phyloP scores from a whole-genome alignment of 129 eudicot species.

The Artemisia annua region DNA sequence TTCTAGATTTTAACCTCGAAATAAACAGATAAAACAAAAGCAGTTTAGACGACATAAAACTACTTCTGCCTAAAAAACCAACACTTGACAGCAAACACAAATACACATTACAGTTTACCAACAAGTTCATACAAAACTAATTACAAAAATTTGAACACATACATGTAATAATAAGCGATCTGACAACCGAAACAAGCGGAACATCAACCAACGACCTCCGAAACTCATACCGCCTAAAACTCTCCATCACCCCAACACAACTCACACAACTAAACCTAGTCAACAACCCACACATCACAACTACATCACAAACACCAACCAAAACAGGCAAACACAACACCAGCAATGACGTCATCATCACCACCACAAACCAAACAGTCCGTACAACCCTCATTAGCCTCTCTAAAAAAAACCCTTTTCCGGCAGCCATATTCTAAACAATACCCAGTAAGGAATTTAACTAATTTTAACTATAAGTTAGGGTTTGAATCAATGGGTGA shows the following conservation, averaged over 20 bases:
- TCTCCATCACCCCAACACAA: slow-evolving; percentile 63
- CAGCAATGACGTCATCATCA: slow-evolving; percentile 75
- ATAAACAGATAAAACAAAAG: too few relatives aligned
- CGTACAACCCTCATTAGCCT: slow-evolving; percentile 60
- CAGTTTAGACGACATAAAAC: neutral
- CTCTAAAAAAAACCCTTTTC: slow-evolving; percentile 55
- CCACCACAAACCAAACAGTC: slow-evolving; percentile 79
- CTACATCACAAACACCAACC: slow-evolving; percentile 70
- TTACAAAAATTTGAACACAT: slow-evolving; percentile 28
- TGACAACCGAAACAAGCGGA: slow-evolving; percentile 78
- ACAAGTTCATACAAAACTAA: neutral
- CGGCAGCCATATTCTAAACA: slow-evolving; percentile 28
- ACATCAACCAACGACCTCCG: slow-evolving; percentile 77
- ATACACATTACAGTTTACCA: neutral
- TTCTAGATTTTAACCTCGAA: too few relatives aligned
- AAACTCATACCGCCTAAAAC: slow-evolving; percentile 71
- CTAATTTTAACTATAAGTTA: too few relatives aligned
- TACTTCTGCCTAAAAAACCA: too few relatives aligned
- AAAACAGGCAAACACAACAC: slow-evolving; percentile 63
- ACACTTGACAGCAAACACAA: neutral
- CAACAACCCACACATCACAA: slow-evolving; percentile 67
- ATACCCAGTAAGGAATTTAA: too few relatives aligned
- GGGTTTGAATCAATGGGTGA: slow-evolving; percentile 22
- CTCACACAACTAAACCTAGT: slow-evolving; percentile 81
- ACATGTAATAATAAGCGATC: slow-evolving; percentile 93